A percentile compares a stretch with the other conserved stretches of the same genome.
These are phyloP conservation scores for Yamadazyma blattariae DNA, from an alignment of 1,139 yeast genomes.

Conservation along the genomic window DNA sequence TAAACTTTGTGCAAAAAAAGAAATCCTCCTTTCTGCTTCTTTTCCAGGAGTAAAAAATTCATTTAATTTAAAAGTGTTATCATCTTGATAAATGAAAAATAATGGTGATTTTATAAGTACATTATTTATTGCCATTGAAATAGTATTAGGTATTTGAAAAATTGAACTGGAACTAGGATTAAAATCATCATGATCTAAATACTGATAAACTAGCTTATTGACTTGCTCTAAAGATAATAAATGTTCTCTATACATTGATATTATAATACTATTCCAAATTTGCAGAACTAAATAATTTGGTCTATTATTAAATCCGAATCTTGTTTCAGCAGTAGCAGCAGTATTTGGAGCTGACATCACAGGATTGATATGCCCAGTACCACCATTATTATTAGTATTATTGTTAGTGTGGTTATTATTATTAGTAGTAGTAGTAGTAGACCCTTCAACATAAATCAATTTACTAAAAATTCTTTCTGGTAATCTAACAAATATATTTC, in stretches of 20 bases:
- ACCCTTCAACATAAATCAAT: constrained; percentile 44
- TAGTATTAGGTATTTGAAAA: neutral
- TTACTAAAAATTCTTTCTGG: constrained; percentile 74
- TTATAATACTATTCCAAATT: constrained; percentile 76
- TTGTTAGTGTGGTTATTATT: constrained; percentile 35
- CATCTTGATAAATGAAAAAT: constrained; percentile 77
- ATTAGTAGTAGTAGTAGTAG: constrained; percentile 37
- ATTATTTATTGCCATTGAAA: constrained; percentile 8
- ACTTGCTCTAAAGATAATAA: constrained; percentile 71
- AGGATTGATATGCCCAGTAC: neutral
- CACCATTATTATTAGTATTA: constrained; percentile 29
- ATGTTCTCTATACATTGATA: constrained; percentile 77
- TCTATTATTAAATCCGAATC: neutral
- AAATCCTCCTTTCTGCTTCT: constrained; percentile 78
- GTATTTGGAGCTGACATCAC: neutral
- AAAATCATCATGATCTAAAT: constrained; percentile 19
- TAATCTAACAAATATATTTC: constrained; percentile 68
- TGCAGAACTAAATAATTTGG: constrained; percentile 46
- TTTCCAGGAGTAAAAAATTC: constrained; percentile 53
- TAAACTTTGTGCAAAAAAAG: constrained; percentile 85
- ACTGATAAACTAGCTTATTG: constrained; percentile 42
- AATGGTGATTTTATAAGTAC: constrained; percentile 55
- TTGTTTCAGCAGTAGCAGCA: neutral
- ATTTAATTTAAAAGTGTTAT: constrained; percentile 32
- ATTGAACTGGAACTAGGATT: constrained; percentile 14